These are phyloP conservation scores for Didymosphaeria variabile DNA, from an alignment of 2,329 filamentous ascomycete species.

Conservation along the genomic window DNA sequence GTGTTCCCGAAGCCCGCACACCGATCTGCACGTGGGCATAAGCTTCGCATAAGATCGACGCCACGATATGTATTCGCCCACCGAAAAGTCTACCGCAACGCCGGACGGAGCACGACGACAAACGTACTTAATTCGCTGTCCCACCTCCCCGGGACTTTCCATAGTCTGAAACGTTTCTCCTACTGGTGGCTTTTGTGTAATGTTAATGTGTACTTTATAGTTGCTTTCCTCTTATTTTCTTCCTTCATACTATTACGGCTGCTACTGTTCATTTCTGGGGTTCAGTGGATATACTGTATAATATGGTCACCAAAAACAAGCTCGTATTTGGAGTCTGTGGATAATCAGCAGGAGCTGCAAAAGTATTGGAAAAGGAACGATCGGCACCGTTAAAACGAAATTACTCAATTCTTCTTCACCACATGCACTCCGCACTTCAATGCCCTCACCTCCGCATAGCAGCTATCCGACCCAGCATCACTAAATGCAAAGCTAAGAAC, in stretches of 20 bases:
- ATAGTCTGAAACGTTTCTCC: conserved; percentile 6
- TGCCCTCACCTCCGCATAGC: not conserved
- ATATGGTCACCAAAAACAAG: conserved; percentile 7
- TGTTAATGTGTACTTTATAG: conserved; percentile 20
- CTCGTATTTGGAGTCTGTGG: not conserved
- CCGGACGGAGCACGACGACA: conserved; percentile 2
- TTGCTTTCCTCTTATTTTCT: not conserved
- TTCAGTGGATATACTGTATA: not conserved
- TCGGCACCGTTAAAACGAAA: not conserved
- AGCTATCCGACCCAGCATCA: not conserved
- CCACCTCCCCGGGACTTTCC: not conserved
- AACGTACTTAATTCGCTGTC: not conserved
- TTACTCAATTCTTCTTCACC: not conserved
- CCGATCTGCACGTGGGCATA: conserved; percentile 12
- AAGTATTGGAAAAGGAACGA: not conserved
- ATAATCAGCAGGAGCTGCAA: not conserved
- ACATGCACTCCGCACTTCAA: not conserved
- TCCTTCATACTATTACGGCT: conserved; percentile 1
- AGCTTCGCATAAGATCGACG: conserved; percentile 10
- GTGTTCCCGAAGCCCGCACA: not conserved
- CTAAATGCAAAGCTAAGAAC: not conserved
- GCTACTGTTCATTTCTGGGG: not conserved
- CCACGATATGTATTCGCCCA: conserved; percentile 13
- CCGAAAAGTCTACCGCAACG: not conserved
- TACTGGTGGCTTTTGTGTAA: conserved; percentile 17